Conservation (phyloP, 2,329 filamentous ascomycete genomes). For the Ilyonectria destructans region DNA sequence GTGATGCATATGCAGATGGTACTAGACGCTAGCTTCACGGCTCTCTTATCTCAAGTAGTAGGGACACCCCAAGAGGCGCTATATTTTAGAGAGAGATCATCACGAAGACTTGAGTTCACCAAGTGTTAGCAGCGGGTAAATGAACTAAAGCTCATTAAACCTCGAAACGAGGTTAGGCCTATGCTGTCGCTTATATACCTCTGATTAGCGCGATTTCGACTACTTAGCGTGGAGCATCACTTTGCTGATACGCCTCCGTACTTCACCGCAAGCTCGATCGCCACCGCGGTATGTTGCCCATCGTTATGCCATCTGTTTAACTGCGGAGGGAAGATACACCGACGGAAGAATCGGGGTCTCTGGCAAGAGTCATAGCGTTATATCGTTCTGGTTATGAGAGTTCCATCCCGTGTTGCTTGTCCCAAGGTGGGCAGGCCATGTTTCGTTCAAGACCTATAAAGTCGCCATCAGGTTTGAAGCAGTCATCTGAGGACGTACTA, state of each 20-base stretch:
- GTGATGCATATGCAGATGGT: no score
- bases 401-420: background rate
- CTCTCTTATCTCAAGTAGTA: no score
- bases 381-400: background rate
- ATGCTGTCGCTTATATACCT: no score
- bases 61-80: no score
- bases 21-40: no score
- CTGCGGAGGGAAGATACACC: background rate
- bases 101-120: background rate
- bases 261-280: background rate
- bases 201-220: no score
- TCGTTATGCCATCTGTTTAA: background rate
- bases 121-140: background rate
- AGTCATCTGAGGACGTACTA: background rate
- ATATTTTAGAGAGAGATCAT: no score
- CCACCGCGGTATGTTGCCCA: background rate
- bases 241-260: background rate
- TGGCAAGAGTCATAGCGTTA: background rate
- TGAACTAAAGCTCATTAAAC: no score
- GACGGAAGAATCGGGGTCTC: background rate
- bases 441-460: slow-evolving; percentile 1
- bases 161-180: no score
- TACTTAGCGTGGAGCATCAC: no score
- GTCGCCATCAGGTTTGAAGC: background rate
- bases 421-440: background rate